These are phyloP conservation scores for Cylindrotheca fusiformis DNA, from an alignment of 108 stramenopile genomes.

Conservation along the genomic window DNA sequence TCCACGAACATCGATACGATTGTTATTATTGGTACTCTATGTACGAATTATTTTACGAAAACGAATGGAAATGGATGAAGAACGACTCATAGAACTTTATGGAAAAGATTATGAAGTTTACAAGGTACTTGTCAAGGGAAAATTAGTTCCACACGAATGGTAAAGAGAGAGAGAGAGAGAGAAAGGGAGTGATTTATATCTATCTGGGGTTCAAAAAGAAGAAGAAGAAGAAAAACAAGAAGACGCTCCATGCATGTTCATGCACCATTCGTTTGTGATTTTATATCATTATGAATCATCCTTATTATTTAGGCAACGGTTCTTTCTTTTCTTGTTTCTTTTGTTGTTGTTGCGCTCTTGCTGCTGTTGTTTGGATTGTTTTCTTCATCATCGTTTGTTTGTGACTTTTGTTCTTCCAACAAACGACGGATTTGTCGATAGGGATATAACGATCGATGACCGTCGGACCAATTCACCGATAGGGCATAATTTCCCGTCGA, in stretches of 20 bases:
- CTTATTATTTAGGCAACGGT: constrained; percentile 6
- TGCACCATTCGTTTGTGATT: no score
- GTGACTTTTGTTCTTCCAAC: constrained; percentile 9
- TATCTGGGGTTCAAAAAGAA: no score
- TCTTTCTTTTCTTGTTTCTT: constrained; percentile 9
- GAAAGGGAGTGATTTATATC: no score
- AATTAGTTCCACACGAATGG: background rate
- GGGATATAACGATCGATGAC: constrained; percentile 84
- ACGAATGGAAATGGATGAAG: background rate
- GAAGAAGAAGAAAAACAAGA: no score
- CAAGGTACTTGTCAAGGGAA: background rate
- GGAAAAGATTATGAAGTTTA: background rate
- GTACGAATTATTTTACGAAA: background rate
- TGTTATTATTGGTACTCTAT: background rate
- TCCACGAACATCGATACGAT: background rate
- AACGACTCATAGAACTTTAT: background rate
- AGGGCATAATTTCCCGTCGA: constrained; percentile 89
- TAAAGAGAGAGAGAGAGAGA: no score
- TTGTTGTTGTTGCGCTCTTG: no score
- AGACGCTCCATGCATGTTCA: no score
- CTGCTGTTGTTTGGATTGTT: no score
- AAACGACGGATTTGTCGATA: constrained; percentile 61
- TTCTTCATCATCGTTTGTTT: constrained; percentile 3
- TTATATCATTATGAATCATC: background rate
- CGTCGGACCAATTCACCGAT: constrained; percentile 89